Conservation (phyloP, 176 grass and related monocot genomes). For the Aegilops bicornis region DNA sequence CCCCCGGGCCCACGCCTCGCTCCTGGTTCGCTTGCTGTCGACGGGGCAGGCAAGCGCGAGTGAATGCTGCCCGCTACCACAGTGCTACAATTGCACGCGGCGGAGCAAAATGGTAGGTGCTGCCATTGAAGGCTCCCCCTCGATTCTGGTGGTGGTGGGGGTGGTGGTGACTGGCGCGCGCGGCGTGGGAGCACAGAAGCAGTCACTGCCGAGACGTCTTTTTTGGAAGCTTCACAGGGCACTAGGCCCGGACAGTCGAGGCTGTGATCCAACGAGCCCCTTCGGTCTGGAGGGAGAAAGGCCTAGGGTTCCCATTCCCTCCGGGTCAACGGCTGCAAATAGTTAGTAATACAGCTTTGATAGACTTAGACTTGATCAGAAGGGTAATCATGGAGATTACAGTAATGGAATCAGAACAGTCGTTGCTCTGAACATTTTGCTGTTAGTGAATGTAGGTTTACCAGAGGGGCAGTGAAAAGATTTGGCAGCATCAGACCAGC, state of each 20-base stretch:
- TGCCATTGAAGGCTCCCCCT: constrained; percentile 8
- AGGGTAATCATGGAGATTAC: not conserved
- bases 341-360: not conserved
- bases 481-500: not conserved
- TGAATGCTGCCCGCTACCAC: constrained; percentile 1
- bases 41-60: not conserved
- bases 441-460: not conserved
- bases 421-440: not conserved
- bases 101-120: constrained; percentile 19
- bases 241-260: not conserved
- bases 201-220: not conserved
- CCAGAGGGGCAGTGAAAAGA: no score
- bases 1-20: not conserved
- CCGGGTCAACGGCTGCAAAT: not conserved
- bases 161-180: not conserved
- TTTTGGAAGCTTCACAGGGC: constrained; percentile 28
- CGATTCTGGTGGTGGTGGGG: not conserved
- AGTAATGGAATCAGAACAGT: not conserved
- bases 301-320: not conserved
- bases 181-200: not conserved
- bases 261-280: not conserved
- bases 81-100: not conserved
- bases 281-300: no score
- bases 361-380: not conserved
- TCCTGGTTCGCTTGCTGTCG: not conserved